Base-by-base conservation (phyloP, 2,329 filamentous ascomycete genomes). In the Escovopsis sp. region DNA sequence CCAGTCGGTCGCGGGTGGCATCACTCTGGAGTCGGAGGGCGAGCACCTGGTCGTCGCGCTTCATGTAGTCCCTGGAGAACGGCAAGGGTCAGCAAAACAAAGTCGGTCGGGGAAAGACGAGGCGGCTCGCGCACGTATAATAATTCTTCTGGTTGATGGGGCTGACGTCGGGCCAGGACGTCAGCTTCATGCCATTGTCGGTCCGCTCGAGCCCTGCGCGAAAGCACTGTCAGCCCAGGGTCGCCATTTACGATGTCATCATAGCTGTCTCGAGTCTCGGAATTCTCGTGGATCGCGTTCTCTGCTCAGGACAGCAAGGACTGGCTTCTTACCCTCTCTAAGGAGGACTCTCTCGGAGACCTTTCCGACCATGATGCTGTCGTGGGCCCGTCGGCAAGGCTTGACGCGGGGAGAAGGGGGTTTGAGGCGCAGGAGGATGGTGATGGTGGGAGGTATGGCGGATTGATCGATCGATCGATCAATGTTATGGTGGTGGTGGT, bases 121-220 rank as follows among this genome's bases (percentile, higher is more conserved):
- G 23, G 33, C 19, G 15, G 32, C 15, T 43, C 11, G 26, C 35
- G 30, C 72, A 91, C 85, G 88, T 94, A 62, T 95, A 95, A 64
- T 98, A 98, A 63, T 98, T 98, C 69, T 98, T 98, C 63, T 98
- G 91, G 60, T 98, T 98, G 64, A 98, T 98, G 55, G 91, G 85
- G 36, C 77, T 73, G 45, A 94, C 80, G 57, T 91, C 82, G 9
- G 91, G 89, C 89, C 91, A 98, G 60, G 75, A 93, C 39, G 87
- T 85, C 58, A 91, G 77, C 58, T 88, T 91, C 82, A 98, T 89
- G 65, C 89, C 88, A 75, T 98, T 98, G 69, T 98, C 91, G 47
- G 91, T 96, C 59, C 89, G 77, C 67, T 94, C 86, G 50, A 98
- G 78, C 51, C 91, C 89, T 95, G 59, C 34, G 35, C 39, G 38